A percentile compares a stretch with the other conserved stretches of the same genome.
Conservation (phyloP, 345 rosid genomes). For the Eucalyptus decipiens region DNA sequence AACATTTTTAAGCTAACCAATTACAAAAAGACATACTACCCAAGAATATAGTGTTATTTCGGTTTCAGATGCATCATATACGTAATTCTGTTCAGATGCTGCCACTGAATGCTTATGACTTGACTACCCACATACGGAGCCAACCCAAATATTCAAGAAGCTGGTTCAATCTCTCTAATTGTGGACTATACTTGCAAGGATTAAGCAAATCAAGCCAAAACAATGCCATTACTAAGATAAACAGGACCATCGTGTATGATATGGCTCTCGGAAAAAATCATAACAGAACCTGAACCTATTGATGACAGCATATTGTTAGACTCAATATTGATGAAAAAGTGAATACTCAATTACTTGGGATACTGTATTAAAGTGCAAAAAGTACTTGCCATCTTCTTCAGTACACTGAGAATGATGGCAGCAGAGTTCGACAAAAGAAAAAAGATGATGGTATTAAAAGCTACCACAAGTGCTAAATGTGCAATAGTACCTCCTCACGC, state of each 20-base stretch:
- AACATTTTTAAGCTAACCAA: background rate
- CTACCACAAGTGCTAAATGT: background rate
- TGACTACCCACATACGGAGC: background rate
- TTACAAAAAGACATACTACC: background rate
- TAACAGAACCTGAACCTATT: background rate
- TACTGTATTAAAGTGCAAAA: background rate
- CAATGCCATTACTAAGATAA: background rate
- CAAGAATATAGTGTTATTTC: background rate
- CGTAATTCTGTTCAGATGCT: background rate
- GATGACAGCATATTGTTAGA: background rate
- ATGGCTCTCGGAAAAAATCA: background rate
- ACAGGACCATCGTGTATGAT: background rate
- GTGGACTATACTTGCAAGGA: background rate
- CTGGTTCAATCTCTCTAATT: background rate
- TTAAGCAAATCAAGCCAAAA: background rate
- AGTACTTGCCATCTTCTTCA: background rate
- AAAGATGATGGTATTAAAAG: background rate
- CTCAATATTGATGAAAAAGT: background rate
- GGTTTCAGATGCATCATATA: background rate
- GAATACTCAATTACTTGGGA: background rate
- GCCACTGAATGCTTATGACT: background rate
- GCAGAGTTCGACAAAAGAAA: background rate
- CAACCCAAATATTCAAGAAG: background rate
- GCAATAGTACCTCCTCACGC: constrained; percentile 61
- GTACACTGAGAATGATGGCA: background rate